These are phyloP conservation scores for Marasmius oreades DNA, from an alignment of 1,284 basidiomycete genomes.

Conservation along the genomic window DNA sequence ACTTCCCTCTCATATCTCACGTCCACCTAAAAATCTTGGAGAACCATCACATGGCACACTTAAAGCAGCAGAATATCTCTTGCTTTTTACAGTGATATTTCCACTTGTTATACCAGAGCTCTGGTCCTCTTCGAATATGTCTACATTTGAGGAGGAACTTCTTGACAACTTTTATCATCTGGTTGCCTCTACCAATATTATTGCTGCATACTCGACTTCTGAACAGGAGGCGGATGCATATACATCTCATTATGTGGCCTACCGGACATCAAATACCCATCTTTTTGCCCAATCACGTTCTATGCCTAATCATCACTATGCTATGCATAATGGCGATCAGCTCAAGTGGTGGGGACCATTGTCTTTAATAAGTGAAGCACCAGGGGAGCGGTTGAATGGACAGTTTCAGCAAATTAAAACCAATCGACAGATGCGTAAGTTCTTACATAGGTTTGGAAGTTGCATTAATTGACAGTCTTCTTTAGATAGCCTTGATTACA, in stretches of 20 bases:
- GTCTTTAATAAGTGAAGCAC: slow-evolving; percentile 25
- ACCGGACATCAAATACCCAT: slow-evolving; percentile 20
- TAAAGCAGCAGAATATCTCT: slow-evolving; percentile 13
- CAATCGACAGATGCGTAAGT: slow-evolving; percentile 24
- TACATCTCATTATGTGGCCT: slow-evolving; percentile 22
- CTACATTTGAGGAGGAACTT: slow-evolving; percentile 9
- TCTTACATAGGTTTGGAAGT: slow-evolving; percentile 1
- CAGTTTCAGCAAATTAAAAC: slow-evolving; percentile 28
- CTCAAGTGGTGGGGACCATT: slow-evolving; percentile 32
- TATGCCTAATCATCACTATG: too few species aligned
- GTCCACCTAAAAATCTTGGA: slow-evolving; percentile 13
- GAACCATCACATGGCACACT: slow-evolving; percentile 15
- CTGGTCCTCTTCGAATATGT: slow-evolving; percentile 14
- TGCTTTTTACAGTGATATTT: slow-evolving; percentile 11
- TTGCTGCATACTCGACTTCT: slow-evolving; percentile 24
- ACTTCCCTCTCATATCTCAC: not conserved
- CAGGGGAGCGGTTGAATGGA: slow-evolving; percentile 30
- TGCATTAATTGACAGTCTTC: not conserved
- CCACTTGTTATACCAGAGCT: slow-evolving; percentile 20
- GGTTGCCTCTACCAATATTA: slow-evolving; percentile 26
- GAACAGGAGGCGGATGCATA: slow-evolving; percentile 24
- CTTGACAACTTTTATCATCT: slow-evolving; percentile 27
- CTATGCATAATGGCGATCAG: slow-evolving; percentile 28
- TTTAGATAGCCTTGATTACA: slow-evolving; percentile 20
- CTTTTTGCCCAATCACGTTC: slow-evolving; percentile 35